phyloP scores from a whole-genome alignment of 2,329 filamentous ascomycete species.

The Fusarium decemcellulare region DNA sequence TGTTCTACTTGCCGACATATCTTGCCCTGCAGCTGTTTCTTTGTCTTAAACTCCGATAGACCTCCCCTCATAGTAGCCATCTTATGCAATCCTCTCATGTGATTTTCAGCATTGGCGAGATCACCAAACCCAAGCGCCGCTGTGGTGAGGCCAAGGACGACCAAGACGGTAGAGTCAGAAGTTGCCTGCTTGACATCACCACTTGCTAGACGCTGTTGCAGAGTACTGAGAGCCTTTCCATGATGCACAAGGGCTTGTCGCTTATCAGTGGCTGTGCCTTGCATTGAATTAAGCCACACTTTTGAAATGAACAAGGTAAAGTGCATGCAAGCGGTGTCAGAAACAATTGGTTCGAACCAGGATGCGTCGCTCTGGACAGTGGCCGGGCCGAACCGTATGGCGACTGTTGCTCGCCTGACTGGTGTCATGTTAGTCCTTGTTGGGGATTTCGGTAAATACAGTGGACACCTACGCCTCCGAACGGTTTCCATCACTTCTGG shows the following conservation, averaged over 20 bases:
- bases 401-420: neutral
- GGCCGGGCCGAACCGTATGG: neutral
- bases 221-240: neutral
- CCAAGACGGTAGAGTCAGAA: neutral
- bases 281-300: neutral
- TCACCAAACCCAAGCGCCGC: neutral
- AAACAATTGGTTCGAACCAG: neutral
- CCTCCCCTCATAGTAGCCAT: neutral
- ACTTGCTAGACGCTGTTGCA: neutral
- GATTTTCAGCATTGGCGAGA: neutral
- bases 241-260: neutral
- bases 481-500: neutral
- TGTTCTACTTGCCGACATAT: neutral
- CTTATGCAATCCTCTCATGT: neutral
- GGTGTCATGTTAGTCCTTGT: neutral
- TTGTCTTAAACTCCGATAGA: neutral
- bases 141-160: neutral
- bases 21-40: neutral
- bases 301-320: constrained; percentile 1
- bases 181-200: neutral
- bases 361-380: neutral
- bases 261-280: neutral
- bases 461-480: neutral
- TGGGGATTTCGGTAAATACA: neutral
- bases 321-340: neutral